A percentile compares a stretch with the other conserved stretches of the same genome.
phyloP scores from a whole-genome alignment of 495 filamentous ascomycete genomes.

The Terfezia boudieri region DNA sequence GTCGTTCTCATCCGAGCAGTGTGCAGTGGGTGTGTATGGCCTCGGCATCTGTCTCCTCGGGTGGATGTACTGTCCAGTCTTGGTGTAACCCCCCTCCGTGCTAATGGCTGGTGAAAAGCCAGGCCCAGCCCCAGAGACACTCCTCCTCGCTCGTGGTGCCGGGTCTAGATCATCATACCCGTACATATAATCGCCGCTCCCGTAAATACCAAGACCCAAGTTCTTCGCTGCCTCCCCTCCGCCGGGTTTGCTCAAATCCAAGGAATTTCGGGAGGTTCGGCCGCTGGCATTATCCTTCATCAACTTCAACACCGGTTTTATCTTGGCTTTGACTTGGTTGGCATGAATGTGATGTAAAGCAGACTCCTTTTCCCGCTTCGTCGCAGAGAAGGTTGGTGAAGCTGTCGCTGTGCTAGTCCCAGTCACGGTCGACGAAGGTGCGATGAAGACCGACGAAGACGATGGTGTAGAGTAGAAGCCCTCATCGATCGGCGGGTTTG shows the following conservation, averaged over 20 bases:
- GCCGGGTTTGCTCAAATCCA: slow-evolving; percentile 18
- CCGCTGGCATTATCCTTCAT: slow-evolving; percentile 12
- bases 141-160: slow-evolving; percentile 14
- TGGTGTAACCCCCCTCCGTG: slow-evolving; percentile 6
- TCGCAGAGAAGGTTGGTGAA: background rate
- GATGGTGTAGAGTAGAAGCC: background rate
- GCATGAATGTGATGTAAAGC: slow-evolving; percentile 4
- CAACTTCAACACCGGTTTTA: slow-evolving; percentile 19
- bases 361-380: background rate
- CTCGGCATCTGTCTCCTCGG: slow-evolving; percentile 18
- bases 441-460: background rate
- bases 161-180: slow-evolving; percentile 15
- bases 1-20: slow-evolving; percentile 9
- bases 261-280: slow-evolving; percentile 8
- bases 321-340: slow-evolving; percentile 14
- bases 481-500: background rate
- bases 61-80: slow-evolving; percentile 1
- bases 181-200: slow-evolving; percentile 5
- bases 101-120: slow-evolving; percentile 12
- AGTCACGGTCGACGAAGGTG: background rate
- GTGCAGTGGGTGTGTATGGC: slow-evolving; percentile 16
- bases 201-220: slow-evolving; percentile 17
- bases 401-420: background rate
- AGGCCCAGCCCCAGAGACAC: slow-evolving; percentile 11
- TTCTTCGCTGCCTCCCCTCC: slow-evolving; percentile 13